Evolutionary conservation across 148 eudicot species (phyloP), one percentile per base, ranked within the genome.

Genomic region (Silene uniflora): DNA sequence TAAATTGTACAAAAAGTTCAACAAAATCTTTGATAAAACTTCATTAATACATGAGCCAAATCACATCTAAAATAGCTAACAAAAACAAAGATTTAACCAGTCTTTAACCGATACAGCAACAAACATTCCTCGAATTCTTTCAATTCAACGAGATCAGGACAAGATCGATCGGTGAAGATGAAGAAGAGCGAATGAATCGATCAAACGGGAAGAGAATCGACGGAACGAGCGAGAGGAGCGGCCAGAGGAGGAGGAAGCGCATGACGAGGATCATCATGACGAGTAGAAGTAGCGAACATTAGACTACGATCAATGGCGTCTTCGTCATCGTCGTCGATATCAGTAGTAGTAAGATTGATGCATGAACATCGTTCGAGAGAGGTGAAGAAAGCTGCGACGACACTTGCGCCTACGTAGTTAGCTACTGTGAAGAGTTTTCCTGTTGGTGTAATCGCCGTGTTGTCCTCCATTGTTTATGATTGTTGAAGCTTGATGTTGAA

Each of bases 121-220:
- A 32, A 32, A 32, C 35, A 27, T 16, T 52, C 17, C 56, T 52
- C 17, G 10, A 13, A 52, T 13, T 39, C 44, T 52, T 52, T 52
- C 56, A 52, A 52, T 52, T 52, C 17, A 11, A 52, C 17, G 56
- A 52, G 10, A 52, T 52, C 17, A 52, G 18, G 44, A 39, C 9
- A 39, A 7, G 44, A 39, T 39, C 44, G 44, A 52, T 52, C 12
- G 17, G 3, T 52, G 56, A 52, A 52, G 56, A 52, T 11, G 12
- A 52, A 49, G 54, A 49, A 52, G 56, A 52, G 5, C 17, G 14
- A 52, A 52, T 13, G 44, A 39, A 39, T 12, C 9, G 72, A 71
- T 92, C 87, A 92, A 54, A 89, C 98, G n/a, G 96, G 91, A 56
- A 93, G 93, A 32, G 79, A 61, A 14, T 88, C 90, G 21, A 88